These are phyloP conservation scores for Colletotrichum limetticola DNA, from an alignment of 2,329 filamentous ascomycete genomes.

Conservation along the genomic window DNA sequence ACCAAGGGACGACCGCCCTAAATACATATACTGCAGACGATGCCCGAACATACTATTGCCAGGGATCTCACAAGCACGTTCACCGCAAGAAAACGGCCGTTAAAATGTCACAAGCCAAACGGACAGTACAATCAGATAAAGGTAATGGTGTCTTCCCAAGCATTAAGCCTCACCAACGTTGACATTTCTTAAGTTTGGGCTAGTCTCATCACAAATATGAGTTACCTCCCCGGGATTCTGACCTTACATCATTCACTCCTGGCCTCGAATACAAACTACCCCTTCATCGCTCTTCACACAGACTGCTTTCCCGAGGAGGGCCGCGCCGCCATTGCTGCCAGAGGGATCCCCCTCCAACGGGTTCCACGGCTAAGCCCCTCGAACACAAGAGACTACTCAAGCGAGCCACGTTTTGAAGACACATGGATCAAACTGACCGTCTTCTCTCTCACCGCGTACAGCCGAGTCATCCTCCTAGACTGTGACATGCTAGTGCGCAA, in stretches of 20 bases:
- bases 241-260: neutral
- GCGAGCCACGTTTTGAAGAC: conserved; percentile 87
- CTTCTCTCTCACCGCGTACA: conserved; percentile 81
- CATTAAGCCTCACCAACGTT: neutral
- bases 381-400: conserved; percentile 65
- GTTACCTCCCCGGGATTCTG: neutral
- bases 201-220: neutral
- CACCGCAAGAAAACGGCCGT: neutral
- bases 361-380: neutral
- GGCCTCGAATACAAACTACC: neutral
- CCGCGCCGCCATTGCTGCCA: neutral
- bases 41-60: neutral
- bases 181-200: neutral
- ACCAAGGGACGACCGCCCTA: neutral
- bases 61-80: neutral
- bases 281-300: neutral
- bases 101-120: neutral
- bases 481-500: conserved; percentile 61
- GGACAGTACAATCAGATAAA: neutral
- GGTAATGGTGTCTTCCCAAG: neutral
- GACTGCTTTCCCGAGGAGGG: neutral
- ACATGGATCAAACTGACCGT: conserved; percentile 90
- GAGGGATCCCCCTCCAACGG: neutral
- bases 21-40: neutral
- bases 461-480: conserved; percentile 84